Conservation (phyloP, 305 asterid species). For the Fraxinus nigra region DNA sequence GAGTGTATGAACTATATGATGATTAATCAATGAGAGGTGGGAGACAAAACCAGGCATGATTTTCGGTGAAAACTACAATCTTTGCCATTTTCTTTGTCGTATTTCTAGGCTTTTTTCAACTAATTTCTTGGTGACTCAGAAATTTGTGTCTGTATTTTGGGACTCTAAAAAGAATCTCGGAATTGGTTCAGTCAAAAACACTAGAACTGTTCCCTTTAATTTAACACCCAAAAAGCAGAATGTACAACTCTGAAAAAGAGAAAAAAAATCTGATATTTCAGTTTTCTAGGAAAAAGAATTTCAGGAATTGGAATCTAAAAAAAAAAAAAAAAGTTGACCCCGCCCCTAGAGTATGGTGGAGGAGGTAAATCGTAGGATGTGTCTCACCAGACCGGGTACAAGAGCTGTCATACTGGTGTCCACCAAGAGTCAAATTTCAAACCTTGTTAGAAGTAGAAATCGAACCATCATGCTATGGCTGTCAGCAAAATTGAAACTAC, state of each 20-base stretch:
- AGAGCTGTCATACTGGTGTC: too few species aligned
- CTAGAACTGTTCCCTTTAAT: slow-evolving; percentile 25
- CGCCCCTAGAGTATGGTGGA: too few species aligned
- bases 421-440: too few species aligned
- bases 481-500: too few species aligned
- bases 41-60: slow-evolving; percentile 42
- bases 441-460: too few species aligned
- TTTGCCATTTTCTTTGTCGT: slow-evolving; percentile 53
- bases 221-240: slow-evolving; percentile 14
- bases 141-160: slow-evolving; percentile 42
- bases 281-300: not conserved
- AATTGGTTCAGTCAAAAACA: slow-evolving; percentile 40
- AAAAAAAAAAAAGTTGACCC: too few species aligned
- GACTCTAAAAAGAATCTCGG: slow-evolving; percentile 57
- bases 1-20: slow-evolving; percentile 39
- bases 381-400: too few species aligned
- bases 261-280: not conserved
- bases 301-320: not conserved
- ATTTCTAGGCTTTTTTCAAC: slow-evolving; percentile 28
- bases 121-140: slow-evolving; percentile 37
- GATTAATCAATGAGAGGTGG: slow-evolving; percentile 57
- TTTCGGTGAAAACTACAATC: slow-evolving; percentile 38
- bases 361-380: too few species aligned
- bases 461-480: too few species aligned
- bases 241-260: not conserved